Evolutionary conservation across 1,284 basidiomycete genomes (phyloP).

Genomic region (Malassezia obtusa): DNA sequence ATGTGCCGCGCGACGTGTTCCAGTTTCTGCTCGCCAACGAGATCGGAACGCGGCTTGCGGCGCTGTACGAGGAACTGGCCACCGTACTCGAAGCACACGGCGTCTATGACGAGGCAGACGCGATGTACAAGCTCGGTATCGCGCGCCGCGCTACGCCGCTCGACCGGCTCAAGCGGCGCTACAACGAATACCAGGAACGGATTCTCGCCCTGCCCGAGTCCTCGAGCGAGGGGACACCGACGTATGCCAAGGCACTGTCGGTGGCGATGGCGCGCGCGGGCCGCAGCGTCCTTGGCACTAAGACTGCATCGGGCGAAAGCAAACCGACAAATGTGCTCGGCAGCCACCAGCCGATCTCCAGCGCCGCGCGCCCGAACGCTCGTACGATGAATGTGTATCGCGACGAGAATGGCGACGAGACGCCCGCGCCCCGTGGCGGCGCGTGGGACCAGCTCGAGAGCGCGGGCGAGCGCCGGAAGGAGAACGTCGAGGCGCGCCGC

Average conservation of each 20-base stretch:
- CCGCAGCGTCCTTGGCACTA: conserved; percentile 38
- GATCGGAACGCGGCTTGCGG: conserved; percentile 66
- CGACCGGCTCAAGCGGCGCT: conserved; percentile 72
- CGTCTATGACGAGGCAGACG: conserved; percentile 58
- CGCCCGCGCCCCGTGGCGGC: neutral
- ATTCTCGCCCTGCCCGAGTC: conserved; percentile 20
- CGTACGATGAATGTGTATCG: conserved; percentile 16
- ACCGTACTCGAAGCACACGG: conserved; percentile 61
- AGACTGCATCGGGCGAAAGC: conserved; percentile 17
- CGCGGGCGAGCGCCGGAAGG: conserved; percentile 26
- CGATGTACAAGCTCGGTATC: conserved; percentile 73
- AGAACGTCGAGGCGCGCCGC: conserved; percentile 18
- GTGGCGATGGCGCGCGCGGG: conserved; percentile 34
- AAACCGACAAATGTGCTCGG: conserved; percentile 15
- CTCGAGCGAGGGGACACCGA: conserved; percentile 8
- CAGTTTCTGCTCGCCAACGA: conserved; percentile 65
- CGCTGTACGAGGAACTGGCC: conserved; percentile 79
- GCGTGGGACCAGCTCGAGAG: conserved; percentile 32
- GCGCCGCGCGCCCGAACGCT: conserved; percentile 1
- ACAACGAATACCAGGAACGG: conserved; percentile 68
- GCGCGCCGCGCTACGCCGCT: conserved; percentile 68
- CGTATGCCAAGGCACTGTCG: conserved; percentile 29
- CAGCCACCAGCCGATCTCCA: conserved; percentile 10
- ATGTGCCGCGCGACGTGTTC: conserved; percentile 39
- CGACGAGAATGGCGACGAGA: conserved; percentile 13